These are phyloP conservation scores for Oryza meridionalis DNA, from an alignment of 176 grass and related monocot genomes.

Conservation along the genomic window DNA sequence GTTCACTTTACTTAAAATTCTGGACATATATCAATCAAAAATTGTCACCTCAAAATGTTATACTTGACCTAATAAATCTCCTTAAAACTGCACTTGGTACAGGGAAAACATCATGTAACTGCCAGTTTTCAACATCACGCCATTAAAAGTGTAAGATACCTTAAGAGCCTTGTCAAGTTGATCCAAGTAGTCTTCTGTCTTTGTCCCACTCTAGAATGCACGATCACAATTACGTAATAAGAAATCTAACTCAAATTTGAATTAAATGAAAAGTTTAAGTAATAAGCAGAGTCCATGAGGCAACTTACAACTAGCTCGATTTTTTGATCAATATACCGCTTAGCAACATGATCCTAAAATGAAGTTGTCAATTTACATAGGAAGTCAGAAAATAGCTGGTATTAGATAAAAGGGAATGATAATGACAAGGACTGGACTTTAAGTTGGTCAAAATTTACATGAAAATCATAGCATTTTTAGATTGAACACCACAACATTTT, in stretches of 20 bases:
- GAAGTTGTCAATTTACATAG: conserved; percentile 27
- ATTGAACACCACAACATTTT: not conserved
- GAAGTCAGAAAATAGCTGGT: not conserved
- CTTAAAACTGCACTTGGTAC: not conserved
- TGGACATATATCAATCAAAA: conserved; percentile 11
- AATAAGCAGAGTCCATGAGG: not conserved
- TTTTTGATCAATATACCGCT: conserved; percentile 84
- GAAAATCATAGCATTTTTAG: not conserved
- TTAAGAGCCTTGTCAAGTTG: conserved; percentile 84
- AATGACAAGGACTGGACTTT: conserved; percentile 12
- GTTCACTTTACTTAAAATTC: not conserved
- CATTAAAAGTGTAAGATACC: conserved; percentile 43
- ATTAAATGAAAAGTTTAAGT: not conserved
- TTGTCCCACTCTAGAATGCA: conserved; percentile 68
- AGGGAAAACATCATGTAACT: conserved; percentile 8
- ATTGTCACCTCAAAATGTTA: not conserved
- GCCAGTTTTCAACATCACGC: not conserved
- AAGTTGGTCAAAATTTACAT: not conserved
- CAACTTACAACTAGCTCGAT: conserved; percentile 75
- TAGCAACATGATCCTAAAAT: conserved; percentile 72
- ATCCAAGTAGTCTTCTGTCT: conserved; percentile 82
- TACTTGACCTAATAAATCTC: not conserved
- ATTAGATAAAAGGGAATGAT: conserved; percentile 1
- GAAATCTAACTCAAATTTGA: conserved; percentile 27
- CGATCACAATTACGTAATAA: conserved; percentile 31